phyloP scores from a whole-genome alignment of 2,329 filamentous ascomycete species.

The Sporothrix brasiliensis region DNA sequence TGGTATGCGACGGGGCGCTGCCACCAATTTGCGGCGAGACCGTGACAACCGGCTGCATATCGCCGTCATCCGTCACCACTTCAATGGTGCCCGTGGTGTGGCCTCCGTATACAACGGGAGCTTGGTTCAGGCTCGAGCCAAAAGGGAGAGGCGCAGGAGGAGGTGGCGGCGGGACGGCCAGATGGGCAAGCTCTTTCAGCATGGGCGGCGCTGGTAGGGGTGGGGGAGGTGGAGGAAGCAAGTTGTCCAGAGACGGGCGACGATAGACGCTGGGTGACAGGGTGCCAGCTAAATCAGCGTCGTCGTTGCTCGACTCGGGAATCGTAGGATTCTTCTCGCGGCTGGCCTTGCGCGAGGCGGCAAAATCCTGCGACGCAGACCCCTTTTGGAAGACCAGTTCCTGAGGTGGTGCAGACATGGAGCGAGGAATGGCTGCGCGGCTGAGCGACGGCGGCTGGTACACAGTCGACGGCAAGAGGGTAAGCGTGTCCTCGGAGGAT shows the following conservation, averaged over 20 bases:
- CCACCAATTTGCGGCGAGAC: constrained; percentile 39
- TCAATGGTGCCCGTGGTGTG: constrained; percentile 62
- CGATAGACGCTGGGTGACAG: constrained; percentile 39
- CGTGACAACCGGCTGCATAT: constrained; percentile 39
- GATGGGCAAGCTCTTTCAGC: constrained; percentile 64
- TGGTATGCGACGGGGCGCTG: constrained; percentile 46
- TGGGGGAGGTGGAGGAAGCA: constrained; percentile 55
- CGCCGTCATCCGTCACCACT: constrained; percentile 67
- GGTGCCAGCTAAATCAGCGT: neutral
- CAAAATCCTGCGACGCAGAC: constrained; percentile 8
- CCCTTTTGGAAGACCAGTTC: constrained; percentile 43
- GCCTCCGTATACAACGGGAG: constrained; percentile 48
- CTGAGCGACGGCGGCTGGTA: constrained; percentile 57
- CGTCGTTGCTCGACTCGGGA: constrained; percentile 1
- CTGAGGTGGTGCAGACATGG: constrained; percentile 63
- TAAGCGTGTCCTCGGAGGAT: constrained; percentile 41
- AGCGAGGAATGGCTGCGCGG: constrained; percentile 55
- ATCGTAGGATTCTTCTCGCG: constrained; percentile 30
- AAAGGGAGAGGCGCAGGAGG: constrained; percentile 62
- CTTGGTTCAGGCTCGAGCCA: constrained; percentile 42
- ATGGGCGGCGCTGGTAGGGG: constrained; percentile 61
- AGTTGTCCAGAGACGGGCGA: constrained; percentile 55
- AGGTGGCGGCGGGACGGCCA: constrained; percentile 63
- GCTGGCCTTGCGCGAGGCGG: constrained; percentile 4
- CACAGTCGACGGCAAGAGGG: constrained; percentile 61